phyloP scores from a whole-genome alignment of 768 basidiomycete genomes.

The Asterophora lycoperdoides region DNA sequence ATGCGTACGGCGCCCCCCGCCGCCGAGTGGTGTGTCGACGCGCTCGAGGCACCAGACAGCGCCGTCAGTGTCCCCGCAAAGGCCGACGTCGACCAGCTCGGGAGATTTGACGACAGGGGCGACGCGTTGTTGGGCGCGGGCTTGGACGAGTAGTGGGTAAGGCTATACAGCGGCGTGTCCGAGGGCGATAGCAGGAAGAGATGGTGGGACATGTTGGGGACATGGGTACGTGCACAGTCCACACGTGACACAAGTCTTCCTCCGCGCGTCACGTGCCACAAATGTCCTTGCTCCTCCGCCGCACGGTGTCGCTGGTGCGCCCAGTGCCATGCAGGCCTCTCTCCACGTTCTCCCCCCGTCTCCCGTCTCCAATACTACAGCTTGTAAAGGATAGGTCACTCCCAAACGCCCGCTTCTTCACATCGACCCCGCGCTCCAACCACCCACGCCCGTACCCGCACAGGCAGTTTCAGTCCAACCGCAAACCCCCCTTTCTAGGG shows the following conservation, averaged over 20 bases:
- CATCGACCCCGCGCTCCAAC: conserved; percentile 7
- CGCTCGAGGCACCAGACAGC: conserved; percentile 77
- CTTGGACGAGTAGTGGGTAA: conserved; percentile 80
- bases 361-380: neutral
- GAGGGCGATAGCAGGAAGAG: conserved; percentile 82
- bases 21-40: conserved; percentile 56
- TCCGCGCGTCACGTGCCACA: conserved; percentile 10
- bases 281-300: conserved; percentile 13
- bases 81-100: conserved; percentile 88
- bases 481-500: conserved; percentile 20
- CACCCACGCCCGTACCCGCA: conserved; percentile 17
- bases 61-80: conserved; percentile 88
- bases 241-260: conserved; percentile 7
- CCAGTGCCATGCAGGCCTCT: conserved; percentile 9
- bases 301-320: conserved; percentile 3
- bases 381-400: neutral
- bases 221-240: conserved; percentile 38
- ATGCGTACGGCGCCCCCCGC: conserved; percentile 62
- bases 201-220: conserved; percentile 91
- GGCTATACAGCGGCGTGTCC: conserved; percentile 80
- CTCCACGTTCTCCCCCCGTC: neutral
- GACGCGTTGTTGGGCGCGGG: conserved; percentile 55
- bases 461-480: neutral
- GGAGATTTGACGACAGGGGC: conserved; percentile 76
- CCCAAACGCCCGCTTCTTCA: conserved; percentile 11